These are phyloP conservation scores for Ophiosphaerella narmari DNA, from an alignment of 2,329 filamentous ascomycete genomes.

Conservation along the genomic window DNA sequence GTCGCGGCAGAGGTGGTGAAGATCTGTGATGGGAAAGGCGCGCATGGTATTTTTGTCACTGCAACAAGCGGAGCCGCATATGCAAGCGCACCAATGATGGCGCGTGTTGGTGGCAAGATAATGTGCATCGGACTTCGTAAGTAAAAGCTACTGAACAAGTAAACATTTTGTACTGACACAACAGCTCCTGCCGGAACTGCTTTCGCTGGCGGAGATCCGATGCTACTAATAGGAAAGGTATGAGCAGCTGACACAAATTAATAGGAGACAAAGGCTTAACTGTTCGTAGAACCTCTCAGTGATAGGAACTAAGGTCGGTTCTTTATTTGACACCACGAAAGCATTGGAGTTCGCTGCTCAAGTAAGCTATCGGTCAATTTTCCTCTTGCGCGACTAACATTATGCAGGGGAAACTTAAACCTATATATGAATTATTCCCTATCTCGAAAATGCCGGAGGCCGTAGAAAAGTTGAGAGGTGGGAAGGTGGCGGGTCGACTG, in stretches of 20 bases:
- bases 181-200: conserved; percentile 23
- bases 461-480: conserved; percentile 53
- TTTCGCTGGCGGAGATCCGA: conserved; percentile 26
- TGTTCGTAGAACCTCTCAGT: conserved; percentile 19
- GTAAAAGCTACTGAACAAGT: conserved; percentile 9
- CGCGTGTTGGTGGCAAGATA: conserved; percentile 52
- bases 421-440: conserved; percentile 53
- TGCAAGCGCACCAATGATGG: conserved; percentile 37
- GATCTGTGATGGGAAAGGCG: conserved; percentile 34
- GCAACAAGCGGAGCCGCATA: conserved; percentile 25
- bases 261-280: no score
- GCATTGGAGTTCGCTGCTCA: conserved; percentile 52
- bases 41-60: conserved; percentile 41
- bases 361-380: conserved; percentile 22
- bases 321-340: conserved; percentile 49
- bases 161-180: conserved; percentile 29
- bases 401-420: conserved; percentile 47
- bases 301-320: conserved; percentile 46
- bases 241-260: neutral
- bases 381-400: neutral
- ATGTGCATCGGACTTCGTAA: conserved; percentile 57
- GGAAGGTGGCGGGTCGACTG: conserved; percentile 55
- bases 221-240: conserved; percentile 23
- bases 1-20: conserved; percentile 32
- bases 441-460: conserved; percentile 53